These are phyloP conservation scores for Rhododendron molle DNA, from an alignment of 148 eudicot species.

Conservation along the genomic window DNA sequence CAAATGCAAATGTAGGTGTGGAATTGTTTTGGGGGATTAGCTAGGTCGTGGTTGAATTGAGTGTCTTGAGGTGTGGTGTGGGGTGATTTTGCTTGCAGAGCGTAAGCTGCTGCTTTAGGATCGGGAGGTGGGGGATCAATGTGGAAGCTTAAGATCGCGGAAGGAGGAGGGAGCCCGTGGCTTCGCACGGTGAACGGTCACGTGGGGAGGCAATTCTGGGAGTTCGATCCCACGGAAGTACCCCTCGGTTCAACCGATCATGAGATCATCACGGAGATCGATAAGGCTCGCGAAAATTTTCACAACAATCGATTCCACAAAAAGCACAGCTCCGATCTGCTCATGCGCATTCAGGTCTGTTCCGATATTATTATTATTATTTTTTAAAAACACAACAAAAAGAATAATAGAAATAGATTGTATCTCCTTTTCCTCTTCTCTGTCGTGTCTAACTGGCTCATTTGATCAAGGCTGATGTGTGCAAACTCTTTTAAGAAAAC, in stretches of 20 bases:
- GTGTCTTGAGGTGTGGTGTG: not conserved
- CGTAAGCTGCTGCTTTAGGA: not conserved
- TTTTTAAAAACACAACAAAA: no score
- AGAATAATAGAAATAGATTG: no score
- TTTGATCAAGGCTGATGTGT: no score
- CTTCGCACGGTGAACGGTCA: slow-evolving; percentile 61
- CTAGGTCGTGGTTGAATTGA: not conserved
- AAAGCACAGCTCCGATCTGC: slow-evolving; percentile 79
- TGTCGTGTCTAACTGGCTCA: no score
- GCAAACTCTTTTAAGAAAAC: no score
- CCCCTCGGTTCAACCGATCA: slow-evolving; percentile 57
- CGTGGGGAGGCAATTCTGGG: slow-evolving; percentile 88
- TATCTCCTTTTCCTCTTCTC: not conserved
- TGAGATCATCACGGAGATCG: slow-evolving; percentile 37
- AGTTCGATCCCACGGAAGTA: slow-evolving; percentile 52
- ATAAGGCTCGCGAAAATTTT: slow-evolving; percentile 56
- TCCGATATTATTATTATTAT: not conserved
- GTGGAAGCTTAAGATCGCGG: slow-evolving; percentile 95
- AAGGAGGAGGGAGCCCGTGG: slow-evolving; percentile 73
- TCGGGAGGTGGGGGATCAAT: slow-evolving; percentile 22
- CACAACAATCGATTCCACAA: slow-evolving; percentile 52
- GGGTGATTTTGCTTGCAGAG: not conserved
- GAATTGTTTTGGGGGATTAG: not conserved
- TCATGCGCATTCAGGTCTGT: slow-evolving; percentile 83
- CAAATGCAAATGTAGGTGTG: not conserved